Percentiles rank a stretch among this genome's conserved stretches.
These are phyloP conservation scores for Vitis amurensis DNA, from an alignment of 164 flowering plant genomes.

Conservation along the genomic window DNA sequence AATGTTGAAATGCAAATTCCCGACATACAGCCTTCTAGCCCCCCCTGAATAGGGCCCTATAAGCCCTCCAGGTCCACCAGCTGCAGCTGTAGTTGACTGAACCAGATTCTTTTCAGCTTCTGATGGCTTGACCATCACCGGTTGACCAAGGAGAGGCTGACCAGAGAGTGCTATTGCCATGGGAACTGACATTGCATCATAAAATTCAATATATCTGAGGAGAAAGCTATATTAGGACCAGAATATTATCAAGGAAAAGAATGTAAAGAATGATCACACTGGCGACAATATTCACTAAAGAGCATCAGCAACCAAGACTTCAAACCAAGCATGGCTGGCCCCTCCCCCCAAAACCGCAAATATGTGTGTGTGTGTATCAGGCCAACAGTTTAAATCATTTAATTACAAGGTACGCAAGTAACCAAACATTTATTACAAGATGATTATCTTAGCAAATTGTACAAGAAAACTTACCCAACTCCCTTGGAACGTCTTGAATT, in stretches of 20 bases:
- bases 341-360: no score
- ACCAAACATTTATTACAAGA: no score
- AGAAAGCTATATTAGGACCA: background rate
- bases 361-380: no score
- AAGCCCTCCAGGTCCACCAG: constrained; percentile 49
- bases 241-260: background rate
- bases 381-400: no score
- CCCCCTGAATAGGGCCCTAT: constrained; percentile 71
- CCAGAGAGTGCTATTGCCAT: constrained; percentile 99
- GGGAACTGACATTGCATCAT: constrained; percentile 96
- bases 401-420: no score
- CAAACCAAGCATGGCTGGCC: no score
- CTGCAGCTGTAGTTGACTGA: constrained; percentile 66
- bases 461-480: constrained; percentile 59
- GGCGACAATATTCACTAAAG: no score
- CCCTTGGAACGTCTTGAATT: constrained; percentile 73
- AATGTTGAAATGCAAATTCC: constrained; percentile 81
- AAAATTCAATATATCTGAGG: constrained; percentile 86
- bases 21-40: constrained; percentile 87
- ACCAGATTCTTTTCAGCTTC: constrained; percentile 97
- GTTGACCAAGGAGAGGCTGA: constrained; percentile 78
- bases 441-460: no score
- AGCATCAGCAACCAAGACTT: no score
- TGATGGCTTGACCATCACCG: constrained; percentile 96
- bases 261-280: background rate